Evolutionary conservation across 208 protist genomes (phyloP).

Genomic region (Porcisia hertigi): DNA sequence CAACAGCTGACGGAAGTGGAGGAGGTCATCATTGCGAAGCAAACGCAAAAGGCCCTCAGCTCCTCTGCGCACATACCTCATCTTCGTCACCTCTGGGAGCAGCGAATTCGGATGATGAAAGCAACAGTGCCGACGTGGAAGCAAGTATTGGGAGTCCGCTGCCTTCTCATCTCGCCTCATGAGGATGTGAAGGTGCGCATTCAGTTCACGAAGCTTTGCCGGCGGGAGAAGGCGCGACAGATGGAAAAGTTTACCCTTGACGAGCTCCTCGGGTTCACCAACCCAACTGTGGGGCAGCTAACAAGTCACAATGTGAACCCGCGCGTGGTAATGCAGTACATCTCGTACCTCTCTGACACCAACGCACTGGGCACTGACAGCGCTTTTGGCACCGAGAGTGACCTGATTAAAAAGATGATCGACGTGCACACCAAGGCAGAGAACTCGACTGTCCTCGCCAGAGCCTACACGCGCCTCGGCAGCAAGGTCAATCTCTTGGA

Average conservation of each 20-base stretch:
- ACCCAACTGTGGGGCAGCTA: conserved; percentile 76
- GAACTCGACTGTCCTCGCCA: conserved; percentile 60
- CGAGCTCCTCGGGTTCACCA: conserved; percentile 64
- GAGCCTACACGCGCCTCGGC: conserved; percentile 79
- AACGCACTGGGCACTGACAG: conserved; percentile 55
- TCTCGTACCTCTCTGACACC: conserved; percentile 73
- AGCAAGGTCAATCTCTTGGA: conserved; percentile 56
- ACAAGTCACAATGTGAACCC: conserved; percentile 69
- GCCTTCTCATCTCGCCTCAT: conserved; percentile 90
- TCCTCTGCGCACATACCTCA: conserved; percentile 77
- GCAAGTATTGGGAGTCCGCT: conserved; percentile 93
- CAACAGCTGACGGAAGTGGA: conserved; percentile 99
- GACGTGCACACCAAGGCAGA: conserved; percentile 80
- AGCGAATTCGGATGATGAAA: conserved; percentile 91
- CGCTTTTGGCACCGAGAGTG: conserved; percentile 69
- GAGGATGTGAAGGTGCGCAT: conserved; percentile 95
- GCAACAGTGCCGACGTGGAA: conserved; percentile 96
- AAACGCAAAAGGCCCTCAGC: conserved; percentile 51
- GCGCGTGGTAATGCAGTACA: conserved; percentile 86
- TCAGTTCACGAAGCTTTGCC: conserved; percentile 97
- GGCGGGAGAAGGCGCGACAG: conserved; percentile 73
- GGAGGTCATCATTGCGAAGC: conserved; percentile 95
- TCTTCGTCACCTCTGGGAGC: conserved; percentile 88
- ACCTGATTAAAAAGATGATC: conserved; percentile 84
- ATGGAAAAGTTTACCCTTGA: conserved; percentile 79